Evolutionary conservation across 1,139 yeast genomes (phyloP), one percentile per base, ranked within the genome.

Genomic region (Candida buenavistaensis): DNA sequence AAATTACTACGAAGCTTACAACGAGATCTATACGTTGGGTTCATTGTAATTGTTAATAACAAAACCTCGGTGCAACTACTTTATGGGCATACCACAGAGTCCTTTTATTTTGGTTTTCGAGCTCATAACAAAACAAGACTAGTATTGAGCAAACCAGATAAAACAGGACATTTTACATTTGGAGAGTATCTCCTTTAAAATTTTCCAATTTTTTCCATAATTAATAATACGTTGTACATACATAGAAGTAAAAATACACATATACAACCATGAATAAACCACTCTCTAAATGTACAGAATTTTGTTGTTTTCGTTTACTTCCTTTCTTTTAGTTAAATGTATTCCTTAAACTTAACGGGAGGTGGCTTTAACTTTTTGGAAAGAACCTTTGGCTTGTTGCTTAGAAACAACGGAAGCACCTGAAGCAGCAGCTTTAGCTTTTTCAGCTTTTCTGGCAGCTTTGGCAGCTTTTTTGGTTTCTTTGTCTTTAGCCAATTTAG

Each of bases 361-460:
- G 68, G 96, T 83, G 62, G 96, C 95, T 64, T 82, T 86, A 62
- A 88, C 96, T 78, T 87, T 87, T 80, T 86, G 90, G 95, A 82
- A 80, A 72, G 94, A 86, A 80, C 94, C 95, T 78, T 84, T 85
- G 66, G 85, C 84, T 71, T 80, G 86, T 79, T 82, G 87, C 77
- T 84, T 84, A 55, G 90, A 82, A 62, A 82, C 69, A 50, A 60
- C 50, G 59, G 75, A 76, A 64, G 72, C 75, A 59, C 80, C 78
- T 60, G 84, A 66, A 68, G 85, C 89, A 70, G 83, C 92, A 62
- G 73, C 69, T 73, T 82, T 81, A 60, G 95, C 96, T 76, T 84
- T 83, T 62, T 83, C 92, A 64, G 95, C 92, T 82, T 86, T 87
- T 85, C 94, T 90, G 69, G 85, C 80, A 68, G 85, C 92, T 75